phyloP scores from a whole-genome alignment of 1,284 basidiomycete genomes.

The Vanrija sp. region DNA sequence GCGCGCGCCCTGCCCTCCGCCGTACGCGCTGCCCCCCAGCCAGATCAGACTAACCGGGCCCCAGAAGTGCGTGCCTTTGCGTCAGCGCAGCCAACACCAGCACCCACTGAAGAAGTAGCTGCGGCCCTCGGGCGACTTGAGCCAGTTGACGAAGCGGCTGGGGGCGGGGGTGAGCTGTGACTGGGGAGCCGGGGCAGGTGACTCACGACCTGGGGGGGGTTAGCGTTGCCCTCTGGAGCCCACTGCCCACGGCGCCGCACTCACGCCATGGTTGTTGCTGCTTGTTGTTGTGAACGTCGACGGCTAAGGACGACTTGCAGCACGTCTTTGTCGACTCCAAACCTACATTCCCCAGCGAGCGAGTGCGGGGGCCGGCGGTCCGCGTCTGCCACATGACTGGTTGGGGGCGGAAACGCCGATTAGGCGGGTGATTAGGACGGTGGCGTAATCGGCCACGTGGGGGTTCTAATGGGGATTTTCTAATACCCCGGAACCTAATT shows the following conservation, averaged over 20 bases:
- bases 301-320: too few relatives aligned
- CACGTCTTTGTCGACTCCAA: too few relatives aligned
- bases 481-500: too few relatives aligned
- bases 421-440: too few relatives aligned
- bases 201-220: not conserved
- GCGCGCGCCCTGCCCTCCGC: not conserved
- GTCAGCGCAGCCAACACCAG: constrained; percentile 4
- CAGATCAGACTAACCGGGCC: constrained; percentile 65
- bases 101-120: constrained; percentile 92
- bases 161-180: not conserved
- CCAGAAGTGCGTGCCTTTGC: constrained; percentile 88
- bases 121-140: constrained; percentile 79
- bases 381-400: too few relatives aligned
- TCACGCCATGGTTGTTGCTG: constrained; percentile 3
- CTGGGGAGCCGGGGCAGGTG: not conserved
- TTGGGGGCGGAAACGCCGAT: too few relatives aligned
- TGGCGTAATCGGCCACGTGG: too few relatives aligned
- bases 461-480: too few relatives aligned
- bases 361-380: too few relatives aligned
- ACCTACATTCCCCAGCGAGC: too few relatives aligned
- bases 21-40: not conserved
- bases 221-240: not conserved
- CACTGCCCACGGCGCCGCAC: not conserved
- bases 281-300: too few relatives aligned
- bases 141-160: constrained; percentile 70